phyloP scores from a whole-genome alignment of 2,329 filamentous ascomycete species.

The Penicillium frequentans region DNA sequence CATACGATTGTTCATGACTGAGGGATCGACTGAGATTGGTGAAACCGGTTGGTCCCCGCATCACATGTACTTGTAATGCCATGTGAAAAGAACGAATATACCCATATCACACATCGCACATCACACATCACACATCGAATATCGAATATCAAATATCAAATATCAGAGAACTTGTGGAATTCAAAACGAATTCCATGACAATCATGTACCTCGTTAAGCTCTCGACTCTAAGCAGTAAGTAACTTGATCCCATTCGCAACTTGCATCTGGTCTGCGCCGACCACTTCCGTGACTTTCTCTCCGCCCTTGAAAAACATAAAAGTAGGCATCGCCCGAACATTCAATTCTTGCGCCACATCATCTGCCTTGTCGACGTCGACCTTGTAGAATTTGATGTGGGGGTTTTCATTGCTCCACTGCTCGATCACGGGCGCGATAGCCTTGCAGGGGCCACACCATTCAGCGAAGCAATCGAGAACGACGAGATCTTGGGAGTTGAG shows the following conservation, averaged over 20 bases:
- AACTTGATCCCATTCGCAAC: conserved; percentile 1
- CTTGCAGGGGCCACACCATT: conserved; percentile 17
- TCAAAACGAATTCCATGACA: no score
- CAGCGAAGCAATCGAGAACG: conserved; percentile 15
- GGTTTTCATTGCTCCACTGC: conserved; percentile 3
- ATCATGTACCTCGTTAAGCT: background rate
- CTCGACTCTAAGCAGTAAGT: background rate
- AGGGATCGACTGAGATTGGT: conserved; percentile 5
- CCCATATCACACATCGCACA: no score
- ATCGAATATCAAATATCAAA: no score
- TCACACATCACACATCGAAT: no score
- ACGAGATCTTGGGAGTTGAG: background rate
- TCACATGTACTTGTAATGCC: background rate
- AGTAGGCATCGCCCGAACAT: conserved; percentile 14
- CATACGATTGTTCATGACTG: conserved; percentile 9
- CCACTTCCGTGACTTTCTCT: conserved; percentile 12
- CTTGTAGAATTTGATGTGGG: conserved; percentile 16
- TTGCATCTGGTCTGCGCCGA: conserved; percentile 4
- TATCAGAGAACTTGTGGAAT: no score
- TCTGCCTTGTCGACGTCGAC: conserved; percentile 11
- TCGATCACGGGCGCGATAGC: conserved; percentile 11
- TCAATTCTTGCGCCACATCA: conserved; percentile 15
- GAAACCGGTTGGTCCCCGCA: background rate
- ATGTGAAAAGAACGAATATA: no score
- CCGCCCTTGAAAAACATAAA: conserved; percentile 13